Evolutionary conservation across 2,329 filamentous ascomycete genomes (phyloP).

Genomic region (Hypomyces rosellus): DNA sequence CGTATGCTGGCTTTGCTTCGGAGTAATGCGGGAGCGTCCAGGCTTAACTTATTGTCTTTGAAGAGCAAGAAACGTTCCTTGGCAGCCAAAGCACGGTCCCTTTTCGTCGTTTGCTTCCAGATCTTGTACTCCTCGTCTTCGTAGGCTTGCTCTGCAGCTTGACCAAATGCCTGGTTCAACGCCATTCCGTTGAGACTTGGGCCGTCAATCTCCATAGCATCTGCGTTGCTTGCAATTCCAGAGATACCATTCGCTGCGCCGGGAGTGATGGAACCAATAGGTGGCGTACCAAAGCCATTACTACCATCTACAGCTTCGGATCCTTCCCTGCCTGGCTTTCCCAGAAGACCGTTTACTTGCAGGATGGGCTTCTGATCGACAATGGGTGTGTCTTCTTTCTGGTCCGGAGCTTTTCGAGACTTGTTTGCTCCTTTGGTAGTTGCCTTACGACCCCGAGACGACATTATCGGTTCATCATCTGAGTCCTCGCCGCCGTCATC

Average conservation of each 20-base stretch:
- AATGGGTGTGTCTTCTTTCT: conserved; percentile 72
- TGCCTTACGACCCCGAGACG: conserved; percentile 85
- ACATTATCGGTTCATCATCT: conserved; percentile 97
- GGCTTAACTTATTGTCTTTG: conserved; percentile 74
- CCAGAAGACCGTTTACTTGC: conserved; percentile 58
- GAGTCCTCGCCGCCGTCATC: conserved; percentile 83
- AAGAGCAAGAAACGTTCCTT: conserved; percentile 84
- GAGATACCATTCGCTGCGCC: conserved; percentile 61
- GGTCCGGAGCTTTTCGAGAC: conserved; percentile 68
- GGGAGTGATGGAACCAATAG: conserved; percentile 73
- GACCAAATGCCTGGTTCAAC: conserved; percentile 56
- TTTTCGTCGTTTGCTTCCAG: conserved; percentile 99
- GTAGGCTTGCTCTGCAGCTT: conserved; percentile 67
- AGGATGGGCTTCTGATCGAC: conserved; percentile 68
- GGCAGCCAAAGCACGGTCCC: conserved; percentile 79
- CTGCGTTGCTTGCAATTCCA: conserved; percentile 65
- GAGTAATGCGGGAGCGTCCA: conserved; percentile 80
- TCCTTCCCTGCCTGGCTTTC: conserved; percentile 56
- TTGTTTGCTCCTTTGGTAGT: conserved; percentile 69
- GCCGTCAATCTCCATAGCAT: conserved; percentile 83
- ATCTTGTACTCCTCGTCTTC: conserved; percentile 95
- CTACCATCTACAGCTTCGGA: conserved; percentile 76
- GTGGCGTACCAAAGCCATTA: conserved; percentile 82
- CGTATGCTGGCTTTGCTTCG: conserved; percentile 85
- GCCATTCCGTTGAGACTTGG: conserved; percentile 62